A percentile compares a stretch with the other conserved stretches of the same genome.
Evolutionary conservation across 805 yeast genomes (phyloP).

Genomic region (Nakazawaea wyomingensis): DNA sequence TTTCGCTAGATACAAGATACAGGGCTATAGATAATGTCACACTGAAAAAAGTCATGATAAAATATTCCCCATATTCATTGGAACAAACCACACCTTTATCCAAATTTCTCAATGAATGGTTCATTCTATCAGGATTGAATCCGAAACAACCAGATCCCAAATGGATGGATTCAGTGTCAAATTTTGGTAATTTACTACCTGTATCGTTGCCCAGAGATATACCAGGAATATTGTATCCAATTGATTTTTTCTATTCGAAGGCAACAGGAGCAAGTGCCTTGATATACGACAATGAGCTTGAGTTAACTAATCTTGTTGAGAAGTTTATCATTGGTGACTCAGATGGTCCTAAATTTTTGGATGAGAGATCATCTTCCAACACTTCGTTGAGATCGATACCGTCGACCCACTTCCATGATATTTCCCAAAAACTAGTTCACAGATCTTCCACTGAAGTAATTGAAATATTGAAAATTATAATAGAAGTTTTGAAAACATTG

Average conservation of each 20-base stretch:
- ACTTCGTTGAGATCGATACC: conserved; percentile 2
- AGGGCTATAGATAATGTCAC: conserved; percentile 1
- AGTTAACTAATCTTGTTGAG: background rate
- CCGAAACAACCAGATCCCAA: background rate
- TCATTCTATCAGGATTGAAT: conserved; percentile 4
- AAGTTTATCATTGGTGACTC: background rate
- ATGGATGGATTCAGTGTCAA: conserved; percentile 2
- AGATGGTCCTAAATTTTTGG: conserved; percentile 2
- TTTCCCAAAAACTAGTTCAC: background rate
- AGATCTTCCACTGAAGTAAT: conserved; percentile 15
- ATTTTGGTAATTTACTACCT: background rate
- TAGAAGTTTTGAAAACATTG: conserved; percentile 22
- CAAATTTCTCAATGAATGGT: conserved; percentile 12
- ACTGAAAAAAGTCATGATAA: conserved; percentile 6
- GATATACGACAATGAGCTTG: conserved; percentile 5
- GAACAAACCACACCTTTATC: conserved; percentile 4
- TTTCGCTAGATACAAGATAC: conserved; percentile 4
- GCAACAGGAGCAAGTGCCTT: conserved; percentile 4
- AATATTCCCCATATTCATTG: conserved; percentile 6
- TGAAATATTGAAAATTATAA: conserved; percentile 19
- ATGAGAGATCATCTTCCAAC: conserved; percentile 6
- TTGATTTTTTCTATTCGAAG: conserved; percentile 4
- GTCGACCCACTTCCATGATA: background rate
- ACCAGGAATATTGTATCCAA: conserved; percentile 8
- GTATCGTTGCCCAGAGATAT: conserved; percentile 5